Evolutionary conservation across 805 yeast genomes (phyloP).

Genomic region (Metschnikowia chrysomelidarum): DNA sequence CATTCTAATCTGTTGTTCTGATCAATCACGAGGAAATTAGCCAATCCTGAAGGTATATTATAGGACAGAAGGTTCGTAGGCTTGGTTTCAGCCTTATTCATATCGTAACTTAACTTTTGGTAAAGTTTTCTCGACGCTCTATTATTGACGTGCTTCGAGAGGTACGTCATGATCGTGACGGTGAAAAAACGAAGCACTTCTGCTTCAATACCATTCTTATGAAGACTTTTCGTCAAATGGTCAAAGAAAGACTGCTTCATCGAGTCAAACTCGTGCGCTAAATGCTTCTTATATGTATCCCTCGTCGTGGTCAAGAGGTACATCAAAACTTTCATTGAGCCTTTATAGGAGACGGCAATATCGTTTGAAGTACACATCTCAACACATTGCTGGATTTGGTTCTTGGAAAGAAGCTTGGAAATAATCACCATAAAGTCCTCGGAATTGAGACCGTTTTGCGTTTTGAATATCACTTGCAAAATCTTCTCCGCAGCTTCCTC

Average conservation of each 20-base stretch:
- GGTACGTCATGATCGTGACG: slow-evolving; percentile 17
- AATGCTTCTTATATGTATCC: slow-evolving; percentile 4
- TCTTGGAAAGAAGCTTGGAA: slow-evolving; percentile 24
- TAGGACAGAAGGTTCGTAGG: slow-evolving; percentile 21
- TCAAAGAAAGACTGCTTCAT: slow-evolving; percentile 3
- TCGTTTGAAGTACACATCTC: slow-evolving; percentile 21
- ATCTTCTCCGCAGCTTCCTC: slow-evolving; percentile 30
- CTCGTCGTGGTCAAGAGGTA: no score
- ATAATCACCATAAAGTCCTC: slow-evolving; percentile 29
- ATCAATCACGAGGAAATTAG: slow-evolving; percentile 17
- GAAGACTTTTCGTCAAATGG: slow-evolving; percentile 4
- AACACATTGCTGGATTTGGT: slow-evolving; percentile 26
- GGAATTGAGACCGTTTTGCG: slow-evolving; percentile 26
- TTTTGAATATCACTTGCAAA: slow-evolving; percentile 28
- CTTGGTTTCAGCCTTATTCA: slow-evolving; percentile 7
- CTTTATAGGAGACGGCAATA: slow-evolving; percentile 24
- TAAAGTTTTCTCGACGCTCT: slow-evolving; percentile 22
- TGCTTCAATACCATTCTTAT: slow-evolving; percentile 1
- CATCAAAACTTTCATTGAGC: slow-evolving; percentile 24
- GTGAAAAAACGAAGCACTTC: slow-evolving; percentile 17
- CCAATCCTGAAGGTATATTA: slow-evolving; percentile 21
- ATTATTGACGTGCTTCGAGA: slow-evolving; percentile 20
- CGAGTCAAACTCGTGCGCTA: neutral
- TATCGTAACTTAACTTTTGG: slow-evolving; percentile 10
- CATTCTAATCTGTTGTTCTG: slow-evolving; percentile 18